These are phyloP conservation scores for Rhodocollybia butyracea DNA, from an alignment of 768 basidiomycete species.

Conservation along the genomic window DNA sequence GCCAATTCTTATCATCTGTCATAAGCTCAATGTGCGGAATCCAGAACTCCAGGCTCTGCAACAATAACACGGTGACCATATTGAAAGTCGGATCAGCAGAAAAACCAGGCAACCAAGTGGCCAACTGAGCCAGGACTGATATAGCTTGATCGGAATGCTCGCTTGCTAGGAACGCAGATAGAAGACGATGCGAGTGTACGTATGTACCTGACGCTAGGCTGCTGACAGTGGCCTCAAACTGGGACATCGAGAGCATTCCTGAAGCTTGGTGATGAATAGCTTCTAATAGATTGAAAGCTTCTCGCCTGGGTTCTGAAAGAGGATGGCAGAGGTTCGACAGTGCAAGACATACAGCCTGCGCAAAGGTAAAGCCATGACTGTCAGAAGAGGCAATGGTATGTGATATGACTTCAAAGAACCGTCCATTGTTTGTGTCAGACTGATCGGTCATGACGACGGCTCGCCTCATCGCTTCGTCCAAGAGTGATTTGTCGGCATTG, in stretches of 20 bases:
- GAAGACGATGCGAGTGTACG: constrained; percentile 72
- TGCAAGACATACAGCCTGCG: constrained; percentile 73
- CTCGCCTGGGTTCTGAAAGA: constrained; percentile 57
- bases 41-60: constrained; percentile 86
- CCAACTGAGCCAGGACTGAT: constrained; percentile 66
- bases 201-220: constrained; percentile 76
- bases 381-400: constrained; percentile 59
- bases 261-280: constrained; percentile 63
- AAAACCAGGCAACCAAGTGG: constrained; percentile 68
- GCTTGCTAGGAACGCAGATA: constrained; percentile 76
- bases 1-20: constrained; percentile 49
- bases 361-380: constrained; percentile 62
- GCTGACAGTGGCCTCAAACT: constrained; percentile 69
- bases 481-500: constrained; percentile 49
- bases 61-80: constrained; percentile 50
- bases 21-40: constrained; percentile 71
- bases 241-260: constrained; percentile 66
- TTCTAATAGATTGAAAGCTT: constrained; percentile 77
- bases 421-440: constrained; percentile 51
- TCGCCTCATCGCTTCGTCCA: constrained; percentile 64
- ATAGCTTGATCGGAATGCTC: constrained; percentile 67
- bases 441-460: constrained; percentile 61
- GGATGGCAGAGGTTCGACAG: constrained; percentile 84
- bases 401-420: constrained; percentile 77
- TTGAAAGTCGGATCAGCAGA: constrained; percentile 45